Evolutionary conservation across 164 flowering plant species (phyloP), one percentile per base, ranked within the genome.

Genomic region (Warburgia ugandensis): DNA sequence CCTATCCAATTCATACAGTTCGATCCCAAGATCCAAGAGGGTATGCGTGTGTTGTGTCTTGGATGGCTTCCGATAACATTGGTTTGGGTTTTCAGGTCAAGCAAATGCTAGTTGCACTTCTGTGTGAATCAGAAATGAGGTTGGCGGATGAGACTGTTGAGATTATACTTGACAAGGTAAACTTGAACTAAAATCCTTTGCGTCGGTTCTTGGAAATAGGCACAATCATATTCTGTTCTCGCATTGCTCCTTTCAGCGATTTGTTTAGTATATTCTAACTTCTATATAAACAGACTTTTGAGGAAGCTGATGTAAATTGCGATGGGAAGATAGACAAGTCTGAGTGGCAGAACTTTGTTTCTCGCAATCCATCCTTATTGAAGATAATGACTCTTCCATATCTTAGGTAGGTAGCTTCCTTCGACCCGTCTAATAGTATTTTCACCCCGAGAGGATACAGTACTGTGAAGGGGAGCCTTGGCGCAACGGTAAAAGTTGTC

Each of bases 91-190:
- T 55, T 62, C 90, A 92, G 98, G 98, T 92, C 42, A 92, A 85
- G 66, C 89, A 83, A 73, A 92, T 92, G 98, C 55, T 92, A 60
- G 81, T 85, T 69, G 98, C 98, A 44, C 90, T 92, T 73, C 74
- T 92, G 23, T 73, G 82, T 47, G 98, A 92, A 67, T 83, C 96
- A 35, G 94, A 85, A 45, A 74, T 92, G 98, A 88, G 80, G 73
- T 64, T 92, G 72, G 77, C 96, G 54, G 98, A 92, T 65, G 96
- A 88, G 45, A 81, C 89, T 17, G 67, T 92, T 54, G 98, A 92
- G 65, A 62, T 56, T 36, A 88, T 92, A 48, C 80, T 92, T 26
- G 96, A 92, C 53, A 92, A 92, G 86, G 98, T 54, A 43, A 14
- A 26, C 35, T 14, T 3, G 31, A 29, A 27, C 32, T 39, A 9